Evolutionary conservation across 2,329 filamentous ascomycete species (phyloP).

Genomic region (Cordyceps cateniannulata): DNA sequence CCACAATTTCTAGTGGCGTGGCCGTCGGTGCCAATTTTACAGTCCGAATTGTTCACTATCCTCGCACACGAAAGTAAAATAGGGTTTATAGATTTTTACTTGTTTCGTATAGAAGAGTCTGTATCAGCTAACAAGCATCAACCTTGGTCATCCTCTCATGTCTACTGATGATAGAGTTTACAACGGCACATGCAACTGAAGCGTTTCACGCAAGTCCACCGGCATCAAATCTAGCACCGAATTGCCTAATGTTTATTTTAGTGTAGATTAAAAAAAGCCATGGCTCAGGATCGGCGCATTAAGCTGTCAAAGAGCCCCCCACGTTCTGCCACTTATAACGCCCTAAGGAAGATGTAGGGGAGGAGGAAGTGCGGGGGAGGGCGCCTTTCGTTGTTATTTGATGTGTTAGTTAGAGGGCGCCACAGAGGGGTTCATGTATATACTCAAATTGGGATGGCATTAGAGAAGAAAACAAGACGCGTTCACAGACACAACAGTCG

Average conservation of each 20-base stretch:
- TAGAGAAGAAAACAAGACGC: neutral
- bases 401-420: neutral
- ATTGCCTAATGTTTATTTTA: neutral
- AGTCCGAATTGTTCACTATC: neutral
- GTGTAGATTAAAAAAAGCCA: neutral
- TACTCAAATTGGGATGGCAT: neutral
- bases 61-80: neutral
- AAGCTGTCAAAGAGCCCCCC: neutral
- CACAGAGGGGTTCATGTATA: neutral
- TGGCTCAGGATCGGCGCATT: neutral
- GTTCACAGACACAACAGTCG: neutral
- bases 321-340: neutral
- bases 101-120: neutral
- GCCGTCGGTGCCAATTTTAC: neutral
- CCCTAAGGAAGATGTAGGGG: neutral
- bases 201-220: neutral
- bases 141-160: neutral
- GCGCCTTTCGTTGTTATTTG: neutral
- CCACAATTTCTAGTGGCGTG: neutral
- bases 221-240: neutral
- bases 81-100: too few species aligned
- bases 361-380: neutral
- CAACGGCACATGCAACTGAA: too few species aligned
- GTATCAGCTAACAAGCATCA: neutral
- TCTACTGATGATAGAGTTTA: neutral